Percentiles rank a stretch among this genome's conserved stretches.
These are phyloP conservation scores for Lenzites betulinus DNA, from an alignment of 768 basidiomycete genomes.

Conservation along the genomic window DNA sequence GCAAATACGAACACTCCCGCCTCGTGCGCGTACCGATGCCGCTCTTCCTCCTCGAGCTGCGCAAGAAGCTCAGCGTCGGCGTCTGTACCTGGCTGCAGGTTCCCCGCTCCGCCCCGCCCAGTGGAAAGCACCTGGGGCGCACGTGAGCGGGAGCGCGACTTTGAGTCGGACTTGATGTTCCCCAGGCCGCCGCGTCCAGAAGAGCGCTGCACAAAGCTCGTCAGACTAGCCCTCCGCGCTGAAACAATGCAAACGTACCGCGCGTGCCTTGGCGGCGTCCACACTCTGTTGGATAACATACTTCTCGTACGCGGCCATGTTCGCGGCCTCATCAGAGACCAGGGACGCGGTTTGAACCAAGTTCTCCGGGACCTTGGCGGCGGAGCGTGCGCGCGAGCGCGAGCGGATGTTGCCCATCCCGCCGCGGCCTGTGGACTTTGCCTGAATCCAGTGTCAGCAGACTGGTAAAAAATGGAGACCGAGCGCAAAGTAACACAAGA, in stretches of 20 bases:
- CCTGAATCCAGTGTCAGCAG: conserved; percentile 29
- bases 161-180: conserved; percentile 68
- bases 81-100: conserved; percentile 42
- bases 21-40: conserved; percentile 18
- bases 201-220: conserved; percentile 47
- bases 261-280: conserved; percentile 30
- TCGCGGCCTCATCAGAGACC: conserved; percentile 27
- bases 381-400: conserved; percentile 56
- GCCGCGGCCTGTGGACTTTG: conserved; percentile 70
- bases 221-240: background rate
- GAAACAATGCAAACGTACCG: conserved; percentile 14
- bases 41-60: conserved; percentile 39
- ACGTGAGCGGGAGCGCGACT: conserved; percentile 46
- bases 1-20: conserved; percentile 44
- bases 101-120: conserved; percentile 68
- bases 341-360: conserved; percentile 29
- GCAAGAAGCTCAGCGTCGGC: conserved; percentile 31
- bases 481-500: no score
- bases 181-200: conserved; percentile 86
- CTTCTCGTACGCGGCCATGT: conserved; percentile 36
- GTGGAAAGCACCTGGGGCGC: conserved; percentile 43
- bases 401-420: conserved; percentile 87
- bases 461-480: no score
- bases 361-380: conserved; percentile 15
- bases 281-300: conserved; percentile 39